Conservation (phyloP, 345 rosid genomes). For the Eucalyptus curtisii region DNA sequence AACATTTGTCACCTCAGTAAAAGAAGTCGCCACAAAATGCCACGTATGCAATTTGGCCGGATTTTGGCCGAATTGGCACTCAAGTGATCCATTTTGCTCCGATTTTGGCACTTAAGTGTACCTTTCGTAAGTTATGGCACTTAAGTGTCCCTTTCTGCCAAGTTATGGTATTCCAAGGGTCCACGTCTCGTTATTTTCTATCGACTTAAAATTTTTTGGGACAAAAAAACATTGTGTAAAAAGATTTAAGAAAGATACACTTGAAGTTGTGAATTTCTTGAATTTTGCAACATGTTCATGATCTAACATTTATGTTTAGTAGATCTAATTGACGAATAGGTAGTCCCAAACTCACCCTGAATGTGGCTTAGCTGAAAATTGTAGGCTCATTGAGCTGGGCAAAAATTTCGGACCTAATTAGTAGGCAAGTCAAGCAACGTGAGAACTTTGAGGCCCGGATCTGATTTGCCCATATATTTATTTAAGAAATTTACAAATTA, state of each 20-base stretch:
- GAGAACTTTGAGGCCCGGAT: too few species aligned
- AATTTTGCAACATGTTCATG: neutral
- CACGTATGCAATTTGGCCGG: too few species aligned
- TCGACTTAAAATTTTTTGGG: neutral
- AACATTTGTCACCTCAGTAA: too few species aligned
- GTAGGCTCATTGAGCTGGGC: neutral
- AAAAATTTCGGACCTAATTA: neutral
- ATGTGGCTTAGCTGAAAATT: neutral
- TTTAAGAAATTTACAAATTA: neutral
- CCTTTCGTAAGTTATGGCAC: too few species aligned
- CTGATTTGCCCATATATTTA: neutral
- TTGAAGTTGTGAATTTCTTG: neutral
- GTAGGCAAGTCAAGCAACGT: too few species aligned
- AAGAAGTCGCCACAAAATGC: too few species aligned
- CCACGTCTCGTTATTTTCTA: neutral
- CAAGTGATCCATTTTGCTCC: too few species aligned
- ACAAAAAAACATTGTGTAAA: neutral
- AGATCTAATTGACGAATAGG: accelerated
- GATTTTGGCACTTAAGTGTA: too few species aligned
- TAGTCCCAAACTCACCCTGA: neutral
- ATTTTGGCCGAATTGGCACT: too few species aligned
- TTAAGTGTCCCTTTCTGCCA: too few species aligned
- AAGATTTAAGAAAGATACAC: neutral
- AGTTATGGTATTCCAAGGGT: too few species aligned
- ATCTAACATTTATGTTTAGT: neutral